Conservation (phyloP, 768 basidiomycete species). For the Kwoniella sp. region DNA sequence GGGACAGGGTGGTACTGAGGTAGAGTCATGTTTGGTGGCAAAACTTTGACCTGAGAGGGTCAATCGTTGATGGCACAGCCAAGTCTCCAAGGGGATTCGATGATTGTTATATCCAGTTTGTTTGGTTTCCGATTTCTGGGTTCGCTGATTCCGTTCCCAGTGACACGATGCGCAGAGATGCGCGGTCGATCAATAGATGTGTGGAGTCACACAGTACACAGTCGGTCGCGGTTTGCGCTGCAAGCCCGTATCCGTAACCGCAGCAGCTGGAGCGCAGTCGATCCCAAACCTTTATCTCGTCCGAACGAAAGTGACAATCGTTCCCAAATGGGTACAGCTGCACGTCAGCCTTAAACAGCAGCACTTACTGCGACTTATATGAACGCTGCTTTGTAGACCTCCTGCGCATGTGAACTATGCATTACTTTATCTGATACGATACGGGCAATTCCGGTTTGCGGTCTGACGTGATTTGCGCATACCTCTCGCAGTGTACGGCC, state of each 20-base stretch:
- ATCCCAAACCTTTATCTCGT: too few relatives aligned
- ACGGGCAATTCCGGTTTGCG: neutral
- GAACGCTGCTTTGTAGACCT: too few relatives aligned
- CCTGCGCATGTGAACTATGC: too few relatives aligned
- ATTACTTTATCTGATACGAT: neutral
- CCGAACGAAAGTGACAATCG: too few relatives aligned
- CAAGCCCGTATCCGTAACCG: too few relatives aligned
- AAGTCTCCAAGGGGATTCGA: too few relatives aligned
- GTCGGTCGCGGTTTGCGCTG: too few relatives aligned
- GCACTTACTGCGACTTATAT: too few relatives aligned
- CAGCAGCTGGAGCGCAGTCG: too few relatives aligned
- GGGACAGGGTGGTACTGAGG: conserved; percentile 9
- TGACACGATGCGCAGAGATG: neutral
- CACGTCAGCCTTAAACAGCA: too few relatives aligned
- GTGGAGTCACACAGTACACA: neutral
- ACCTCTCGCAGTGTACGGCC: neutral
- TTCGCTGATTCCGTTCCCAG: neutral
- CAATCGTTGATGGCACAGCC: neutral
- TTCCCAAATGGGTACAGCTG: too few relatives aligned
- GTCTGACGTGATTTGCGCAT: neutral
- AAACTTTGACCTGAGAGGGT: neutral
- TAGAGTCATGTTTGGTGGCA: neutral
- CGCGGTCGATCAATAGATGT: neutral
- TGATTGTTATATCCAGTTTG: neutral
- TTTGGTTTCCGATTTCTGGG: neutral